phyloP scores from a whole-genome alignment of 2,329 filamentous ascomycete species.

The Pseudogymnoascus sp. region DNA sequence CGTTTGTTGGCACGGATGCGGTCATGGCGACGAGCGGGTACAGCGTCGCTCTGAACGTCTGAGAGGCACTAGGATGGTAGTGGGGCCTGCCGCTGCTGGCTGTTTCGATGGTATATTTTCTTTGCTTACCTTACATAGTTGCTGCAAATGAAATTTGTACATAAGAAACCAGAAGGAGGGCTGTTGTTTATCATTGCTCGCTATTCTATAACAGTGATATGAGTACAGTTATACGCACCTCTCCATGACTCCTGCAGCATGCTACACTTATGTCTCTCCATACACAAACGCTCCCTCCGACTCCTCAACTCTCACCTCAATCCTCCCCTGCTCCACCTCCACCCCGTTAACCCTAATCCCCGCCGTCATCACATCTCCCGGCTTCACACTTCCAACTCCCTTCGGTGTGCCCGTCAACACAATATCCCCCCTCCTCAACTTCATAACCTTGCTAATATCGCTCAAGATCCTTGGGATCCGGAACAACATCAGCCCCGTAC shows the following conservation, averaged over 20 bases:
- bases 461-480: constrained; percentile 76
- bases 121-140: constrained; percentile 1
- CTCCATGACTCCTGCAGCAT: neutral
- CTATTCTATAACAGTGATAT: constrained; percentile 5
- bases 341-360: constrained; percentile 71
- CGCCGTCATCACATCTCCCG: constrained; percentile 80
- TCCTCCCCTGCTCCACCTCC: constrained; percentile 74
- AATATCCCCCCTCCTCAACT: constrained; percentile 82
- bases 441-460: constrained; percentile 94
- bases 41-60: constrained; percentile 10
- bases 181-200: neutral
- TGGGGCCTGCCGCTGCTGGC: neutral
- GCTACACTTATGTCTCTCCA: neutral
- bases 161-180: neutral
- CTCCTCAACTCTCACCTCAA: constrained; percentile 78
- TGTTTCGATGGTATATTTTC: neutral
- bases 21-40: constrained; percentile 35
- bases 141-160: neutral
- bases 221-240: neutral
- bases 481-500: constrained; percentile 91
- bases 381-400: constrained; percentile 77
- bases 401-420: constrained; percentile 96
- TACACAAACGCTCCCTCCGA: neutral
- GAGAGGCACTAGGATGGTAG: neutral
- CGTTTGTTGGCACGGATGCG: constrained; percentile 42